These are phyloP conservation scores for Globisporangium mamillatum DNA, from an alignment of 352 stramenopile genomes.

Conservation along the genomic window DNA sequence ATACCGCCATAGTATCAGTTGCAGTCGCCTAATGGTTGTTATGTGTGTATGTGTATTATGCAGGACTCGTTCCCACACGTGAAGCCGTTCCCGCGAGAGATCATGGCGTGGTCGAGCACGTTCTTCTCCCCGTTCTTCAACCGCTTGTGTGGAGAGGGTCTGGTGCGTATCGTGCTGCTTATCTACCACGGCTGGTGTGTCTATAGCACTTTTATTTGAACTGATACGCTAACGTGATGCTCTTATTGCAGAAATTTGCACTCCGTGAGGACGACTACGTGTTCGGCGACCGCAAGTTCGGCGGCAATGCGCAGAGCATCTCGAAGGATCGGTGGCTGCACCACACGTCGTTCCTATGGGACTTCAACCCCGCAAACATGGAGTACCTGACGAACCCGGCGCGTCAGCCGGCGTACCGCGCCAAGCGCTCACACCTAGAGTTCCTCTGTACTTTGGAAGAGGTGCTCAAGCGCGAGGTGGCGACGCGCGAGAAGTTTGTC, in stretches of 20 bases:
- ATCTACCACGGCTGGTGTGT: neutral
- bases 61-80: constrained; percentile 71
- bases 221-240: neutral
- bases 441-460: constrained; percentile 93
- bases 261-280: constrained; percentile 97
- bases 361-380: constrained; percentile 94
- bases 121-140: constrained; percentile 83
- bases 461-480: constrained; percentile 39
- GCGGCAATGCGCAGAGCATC: constrained; percentile 96
- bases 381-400: constrained; percentile 92
- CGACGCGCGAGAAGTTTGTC: constrained; percentile 43
- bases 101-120: constrained; percentile 90
- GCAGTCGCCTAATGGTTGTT: neutral
- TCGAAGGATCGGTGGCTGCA: constrained; percentile 94
- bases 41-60: constrained; percentile 17
- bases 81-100: constrained; percentile 85
- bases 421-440: constrained; percentile 89
- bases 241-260: constrained; percentile 62
- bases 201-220: neutral
- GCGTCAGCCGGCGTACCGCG: constrained; percentile 94
- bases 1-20: neutral
- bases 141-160: constrained; percentile 32
- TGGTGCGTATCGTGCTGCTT: constrained; percentile 16
- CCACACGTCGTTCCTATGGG: constrained; percentile 98
- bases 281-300: constrained; percentile 93